Evolutionary conservation across 768 basidiomycete species (phyloP), one percentile per base, ranked within the genome.

Genomic region (Leccinum broughii): DNA sequence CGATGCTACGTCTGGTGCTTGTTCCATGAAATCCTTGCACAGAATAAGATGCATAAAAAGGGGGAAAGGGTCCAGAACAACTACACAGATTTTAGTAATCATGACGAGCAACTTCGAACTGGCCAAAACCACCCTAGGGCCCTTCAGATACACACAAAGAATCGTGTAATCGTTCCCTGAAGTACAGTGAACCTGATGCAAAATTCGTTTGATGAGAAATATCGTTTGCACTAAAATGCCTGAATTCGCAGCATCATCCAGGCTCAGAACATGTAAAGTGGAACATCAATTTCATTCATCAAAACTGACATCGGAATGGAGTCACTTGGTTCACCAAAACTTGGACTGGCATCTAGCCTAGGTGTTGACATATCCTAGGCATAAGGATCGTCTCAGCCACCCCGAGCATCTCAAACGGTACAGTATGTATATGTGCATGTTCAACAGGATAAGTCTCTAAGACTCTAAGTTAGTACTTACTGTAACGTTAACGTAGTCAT

Each of bases 201-300:
- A 15, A 11, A 73, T 85, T 58, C 65, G 88, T 88, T 90, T 83
- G 32, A 80, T 81, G 34, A 82, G 77, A 6, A 83, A 77, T 3
- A 82, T 81, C 46, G 88, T 85, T 55, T 81, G 78, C n/a, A 85
- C 85, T 3, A 83, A 77, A 54, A 85, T 78, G 63, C 79, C 85
- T 24, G 77, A 74, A 65, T 86, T 85, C 63, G 28, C 8, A 41
- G 22, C 44, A 49, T 24, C 46, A 51, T 53, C 44, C 14, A 26
- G 26, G 26, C 4, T 46, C 20, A 14, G 4, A 9, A 62, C 14
- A 37, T 37, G 35, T 3, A 6, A 37, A 1, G 35, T 37, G 1
- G 35, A 35, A 37, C 5, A 39, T 9, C 17, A 8, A 39, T 37
- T 14, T 37, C 37, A 73, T 87, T 89, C 24, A 88, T 91, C 62